Conservation (phyloP, 1,284 basidiomycete genomes). For the Limonomyces culmigenus region DNA sequence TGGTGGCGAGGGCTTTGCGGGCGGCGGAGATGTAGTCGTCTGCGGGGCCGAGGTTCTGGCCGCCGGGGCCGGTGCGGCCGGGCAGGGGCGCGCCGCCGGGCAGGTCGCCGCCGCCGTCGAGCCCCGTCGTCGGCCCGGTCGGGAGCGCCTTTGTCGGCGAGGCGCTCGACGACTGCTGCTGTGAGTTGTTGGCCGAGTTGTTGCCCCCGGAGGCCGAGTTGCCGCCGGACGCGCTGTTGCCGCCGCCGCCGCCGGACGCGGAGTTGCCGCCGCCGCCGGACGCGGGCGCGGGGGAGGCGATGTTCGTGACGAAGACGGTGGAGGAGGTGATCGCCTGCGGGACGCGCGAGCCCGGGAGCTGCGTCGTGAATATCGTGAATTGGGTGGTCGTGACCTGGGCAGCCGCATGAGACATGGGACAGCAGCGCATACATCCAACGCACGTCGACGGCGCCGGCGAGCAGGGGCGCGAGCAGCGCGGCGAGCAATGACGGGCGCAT, state of each 20-base stretch:
- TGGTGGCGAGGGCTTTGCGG: not conserved
- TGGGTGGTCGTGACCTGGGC: no score
- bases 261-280: not conserved
- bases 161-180: conserved; percentile 5
- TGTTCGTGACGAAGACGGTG: conserved; percentile 26
- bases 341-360: not conserved
- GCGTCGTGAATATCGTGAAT: no score
- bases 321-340: conserved; percentile 16
- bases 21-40: conserved; percentile 49
- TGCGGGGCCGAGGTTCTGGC: conserved; percentile 33
- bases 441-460: no score
- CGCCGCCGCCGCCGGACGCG: not conserved
- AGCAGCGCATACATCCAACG: no score
- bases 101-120: conserved; percentile 32
- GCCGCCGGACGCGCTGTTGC: not conserved
- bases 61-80: conserved; percentile 21
- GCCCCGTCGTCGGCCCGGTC: conserved; percentile 33
- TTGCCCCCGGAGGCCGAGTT: not conserved
- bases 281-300: conserved; percentile 10
- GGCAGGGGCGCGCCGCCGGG: conserved; percentile 29
- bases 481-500: no score
- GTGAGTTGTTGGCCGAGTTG: not conserved
- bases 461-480: no score
- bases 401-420: no score
- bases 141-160: conserved; percentile 21